These are phyloP conservation scores for peach (Prunus persica) DNA, from an alignment of 306 rosid genomes.

Conservation along the genomic window Prunus_persica_NCBIv2 NC_034010.1:18926001-18926500, in stretches of 20 bases:
- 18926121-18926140: not conserved
- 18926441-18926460: not conserved
- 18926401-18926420: not conserved
- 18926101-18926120: not conserved
- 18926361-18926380: not conserved
- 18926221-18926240: not conserved
- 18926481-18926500: fast-evolving
- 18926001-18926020: too few species aligned
- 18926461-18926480: not conserved
- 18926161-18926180: not conserved
- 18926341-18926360: not conserved
- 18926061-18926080: not conserved
- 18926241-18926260: not conserved
- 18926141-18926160: not conserved
- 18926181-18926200: not conserved
- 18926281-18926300: not conserved
- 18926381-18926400: not conserved
- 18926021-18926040: not conserved
- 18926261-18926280: not conserved
- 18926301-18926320: not conserved
- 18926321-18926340: not conserved
- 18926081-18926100: not conserved
- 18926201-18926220: not conserved
- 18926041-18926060: too few species aligned
- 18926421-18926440: not conserved